phyloP scores from a whole-genome alignment of 306 rosid genomes.

The Geum urbanum region DNA sequence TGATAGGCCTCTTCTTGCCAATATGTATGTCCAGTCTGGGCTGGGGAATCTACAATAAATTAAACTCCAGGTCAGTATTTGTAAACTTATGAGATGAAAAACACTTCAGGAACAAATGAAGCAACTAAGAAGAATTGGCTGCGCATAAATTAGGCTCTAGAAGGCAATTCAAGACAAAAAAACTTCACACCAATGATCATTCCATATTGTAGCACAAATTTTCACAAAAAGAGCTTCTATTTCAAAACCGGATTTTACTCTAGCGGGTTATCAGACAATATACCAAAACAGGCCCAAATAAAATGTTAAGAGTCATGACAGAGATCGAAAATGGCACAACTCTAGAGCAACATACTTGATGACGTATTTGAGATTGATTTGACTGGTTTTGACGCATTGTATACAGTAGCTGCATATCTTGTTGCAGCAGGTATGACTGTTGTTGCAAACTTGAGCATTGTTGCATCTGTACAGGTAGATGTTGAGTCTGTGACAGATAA shows the following conservation, averaged over 20 bases:
- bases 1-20: conserved; percentile 73
- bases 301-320: background rate
- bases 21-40: conserved; percentile 58
- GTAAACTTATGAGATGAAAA: background rate
- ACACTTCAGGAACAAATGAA: background rate
- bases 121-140: background rate
- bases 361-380: conserved; percentile 62
- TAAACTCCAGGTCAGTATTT: background rate
- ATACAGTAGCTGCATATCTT: conserved; percentile 53
- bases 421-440: conserved; percentile 45
- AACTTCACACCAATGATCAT: too few relatives aligned
- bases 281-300: background rate
- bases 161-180: too few relatives aligned
- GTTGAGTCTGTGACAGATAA: conserved; percentile 58
- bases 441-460: conserved; percentile 63
- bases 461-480: conserved; percentile 72
- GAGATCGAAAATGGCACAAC: conserved; percentile 11
- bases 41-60: conserved; percentile 49
- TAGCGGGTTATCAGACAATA: background rate
- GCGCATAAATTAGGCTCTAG: background rate
- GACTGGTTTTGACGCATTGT: conserved; percentile 48
- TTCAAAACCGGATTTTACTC: too few relatives aligned
- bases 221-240: background rate
- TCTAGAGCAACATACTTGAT: conserved; percentile 18
- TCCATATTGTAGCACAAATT: too few relatives aligned